Percentiles rank a stretch among this genome's conserved stretches.
phyloP scores from a whole-genome alignment of 768 basidiomycete species.

The Sporobolomyces roseus region DNA sequence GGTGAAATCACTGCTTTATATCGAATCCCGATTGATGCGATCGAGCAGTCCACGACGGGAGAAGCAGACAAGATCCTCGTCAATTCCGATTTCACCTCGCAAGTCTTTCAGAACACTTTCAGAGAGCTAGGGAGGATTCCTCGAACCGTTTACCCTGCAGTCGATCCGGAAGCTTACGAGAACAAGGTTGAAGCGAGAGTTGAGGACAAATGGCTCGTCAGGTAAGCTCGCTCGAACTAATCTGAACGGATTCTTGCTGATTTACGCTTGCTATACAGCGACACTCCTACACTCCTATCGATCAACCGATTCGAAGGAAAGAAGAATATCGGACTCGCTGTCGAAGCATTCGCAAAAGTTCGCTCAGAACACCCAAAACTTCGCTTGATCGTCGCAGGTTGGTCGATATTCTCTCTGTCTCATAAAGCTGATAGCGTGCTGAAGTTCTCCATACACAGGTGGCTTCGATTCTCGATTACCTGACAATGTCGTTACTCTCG shows the following conservation, averaged over 20 bases:
- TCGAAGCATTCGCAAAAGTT: constrained; percentile 68
- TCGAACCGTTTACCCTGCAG: constrained; percentile 89
- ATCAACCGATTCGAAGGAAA: constrained; percentile 94
- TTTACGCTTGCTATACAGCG: constrained; percentile 47
- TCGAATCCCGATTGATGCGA: constrained; percentile 78
- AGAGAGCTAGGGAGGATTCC: constrained; percentile 62
- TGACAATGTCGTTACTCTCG: constrained; percentile 71
- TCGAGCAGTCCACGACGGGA: constrained; percentile 83
- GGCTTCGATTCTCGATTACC: constrained; percentile 83
- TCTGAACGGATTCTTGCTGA: background rate
- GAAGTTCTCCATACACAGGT: constrained; percentile 54
- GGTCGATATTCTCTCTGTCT: constrained; percentile 18
- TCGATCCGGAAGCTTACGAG: constrained; percentile 73
- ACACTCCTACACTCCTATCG: constrained; percentile 69
- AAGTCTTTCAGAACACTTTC: constrained; percentile 73
- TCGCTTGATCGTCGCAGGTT: constrained; percentile 76
- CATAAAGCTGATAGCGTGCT: background rate
- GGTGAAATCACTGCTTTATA: constrained; percentile 65
- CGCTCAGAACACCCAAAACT: constrained; percentile 49
- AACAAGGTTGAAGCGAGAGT: constrained; percentile 49
- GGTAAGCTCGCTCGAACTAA: no score
- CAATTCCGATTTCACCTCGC: constrained; percentile 85
- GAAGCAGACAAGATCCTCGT: constrained; percentile 86
- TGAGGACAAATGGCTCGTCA: constrained; percentile 51
- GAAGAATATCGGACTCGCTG: constrained; percentile 80